These are phyloP conservation scores for Aspergillus felis DNA, from an alignment of 2,329 filamentous ascomycete genomes.

Conservation along the genomic window DNA sequence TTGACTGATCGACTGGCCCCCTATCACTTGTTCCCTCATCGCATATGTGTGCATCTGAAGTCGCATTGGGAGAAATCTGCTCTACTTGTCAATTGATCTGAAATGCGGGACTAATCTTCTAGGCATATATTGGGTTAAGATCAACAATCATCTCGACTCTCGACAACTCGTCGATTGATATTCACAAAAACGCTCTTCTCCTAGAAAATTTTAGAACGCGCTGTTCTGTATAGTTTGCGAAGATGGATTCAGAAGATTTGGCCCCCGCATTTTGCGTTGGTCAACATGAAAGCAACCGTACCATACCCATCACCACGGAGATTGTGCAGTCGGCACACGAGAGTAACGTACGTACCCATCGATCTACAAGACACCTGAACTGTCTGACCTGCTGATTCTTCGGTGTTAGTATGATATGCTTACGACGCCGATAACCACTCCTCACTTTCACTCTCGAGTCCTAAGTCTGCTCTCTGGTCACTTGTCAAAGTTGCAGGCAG, in stretches of 20 bases:
- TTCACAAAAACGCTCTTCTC: background rate
- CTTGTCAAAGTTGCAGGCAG: conserved; percentile 42
- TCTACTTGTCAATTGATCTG: background rate
- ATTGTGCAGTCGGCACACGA: conserved; percentile 55
- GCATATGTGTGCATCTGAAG: background rate
- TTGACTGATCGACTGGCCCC: background rate
- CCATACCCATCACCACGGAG: conserved; percentile 46
- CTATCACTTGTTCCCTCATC: background rate
- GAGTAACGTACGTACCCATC: conserved; percentile 43
- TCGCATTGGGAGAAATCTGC: background rate
- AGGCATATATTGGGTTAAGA: background rate
- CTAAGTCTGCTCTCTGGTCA: conserved; percentile 51
- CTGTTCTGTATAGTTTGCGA: conserved; percentile 7
- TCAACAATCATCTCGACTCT: background rate
- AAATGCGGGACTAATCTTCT: conserved; percentile 12
- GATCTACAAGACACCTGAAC: background rate
- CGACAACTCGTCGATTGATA: background rate
- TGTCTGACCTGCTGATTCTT: conserved; percentile 5
- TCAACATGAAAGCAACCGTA: conserved; percentile 57
- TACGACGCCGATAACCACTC: conserved; percentile 59
- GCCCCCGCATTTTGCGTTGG: conserved; percentile 55
- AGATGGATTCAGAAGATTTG: conserved; percentile 36
- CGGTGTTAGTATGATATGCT: conserved; percentile 60
- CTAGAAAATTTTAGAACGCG: conserved; percentile 2
- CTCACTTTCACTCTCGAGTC: conserved; percentile 57